Percentiles rank a stretch among this genome's conserved stretches.
Evolutionary conservation across 805 yeast genomes (phyloP).

Genomic region (Danielia reshetovae): DNA sequence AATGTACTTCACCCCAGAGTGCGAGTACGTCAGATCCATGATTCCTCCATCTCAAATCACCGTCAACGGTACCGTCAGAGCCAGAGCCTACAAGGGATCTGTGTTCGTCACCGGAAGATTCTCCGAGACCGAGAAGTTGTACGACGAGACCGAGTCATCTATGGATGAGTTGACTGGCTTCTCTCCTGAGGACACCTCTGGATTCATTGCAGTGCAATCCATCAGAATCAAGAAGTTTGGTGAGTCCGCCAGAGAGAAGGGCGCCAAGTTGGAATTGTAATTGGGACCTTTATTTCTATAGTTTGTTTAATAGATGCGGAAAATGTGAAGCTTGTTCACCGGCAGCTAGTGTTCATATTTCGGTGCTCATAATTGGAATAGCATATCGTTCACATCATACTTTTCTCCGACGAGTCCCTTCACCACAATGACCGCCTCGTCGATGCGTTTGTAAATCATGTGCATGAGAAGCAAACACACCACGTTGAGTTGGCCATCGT

Average conservation of each 20-base stretch:
- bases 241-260: constrained; percentile 84
- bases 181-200: constrained; percentile 94
- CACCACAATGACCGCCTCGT: constrained; percentile 25
- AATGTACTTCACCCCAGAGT: constrained; percentile 96
- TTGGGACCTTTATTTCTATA: too few species aligned
- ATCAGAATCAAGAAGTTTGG: constrained; percentile 98
- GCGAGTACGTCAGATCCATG: constrained; percentile 92
- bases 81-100: constrained; percentile 88
- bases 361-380: constrained; percentile 6
- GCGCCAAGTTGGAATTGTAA: constrained; percentile 48
- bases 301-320: not conserved
- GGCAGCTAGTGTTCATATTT: too few species aligned
- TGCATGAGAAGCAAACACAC: constrained; percentile 27
- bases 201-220: constrained; percentile 97
- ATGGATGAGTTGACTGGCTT: constrained; percentile 99
- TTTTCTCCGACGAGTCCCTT: constrained; percentile 34
- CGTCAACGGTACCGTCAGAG: constrained; percentile 95
- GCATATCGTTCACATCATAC: constrained; percentile 18
- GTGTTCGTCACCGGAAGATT: constrained; percentile 86
- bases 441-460: constrained; percentile 26
- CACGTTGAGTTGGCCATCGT: constrained; percentile 27
- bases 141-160: constrained; percentile 96
- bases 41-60: constrained; percentile 91
- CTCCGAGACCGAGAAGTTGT: constrained; percentile 91
- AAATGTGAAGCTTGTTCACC: too few species aligned